Base-by-base conservation (phyloP, 345 rosid species). In the Euphorbia lathyris region DNA sequence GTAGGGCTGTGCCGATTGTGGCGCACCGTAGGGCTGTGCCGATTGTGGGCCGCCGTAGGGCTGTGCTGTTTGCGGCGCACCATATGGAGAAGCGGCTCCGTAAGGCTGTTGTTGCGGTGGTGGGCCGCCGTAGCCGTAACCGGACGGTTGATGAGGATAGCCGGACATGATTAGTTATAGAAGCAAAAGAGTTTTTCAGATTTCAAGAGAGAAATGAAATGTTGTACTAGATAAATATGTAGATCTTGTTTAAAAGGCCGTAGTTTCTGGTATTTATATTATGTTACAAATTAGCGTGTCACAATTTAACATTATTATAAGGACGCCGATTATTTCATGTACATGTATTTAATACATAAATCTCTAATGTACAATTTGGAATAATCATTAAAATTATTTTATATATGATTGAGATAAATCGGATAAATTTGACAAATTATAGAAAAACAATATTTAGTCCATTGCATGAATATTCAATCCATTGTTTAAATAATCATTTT, bases 51-150 rank as follows among this genome's bases (percentile, higher is more conserved):
- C 70, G 6, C 85, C 85, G 67, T 85, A 83, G 9, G 53, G 55
- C 5, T 52, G 57, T 7, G 22, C 45, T 10, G 3, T 7, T 10
- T 40, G 6, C 79, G 51, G 51, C 51, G 51, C 82, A 1, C 87
- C 85, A 66, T 78, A 74, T 3, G 81, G 81, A 13, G 72, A 79
- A 11, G 76, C n/a, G 11, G 45, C 45, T 40, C 45, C 45, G 7
- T 40, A 40, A 40, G 45, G 17, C 9, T 52, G 66, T 47, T 74
- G 82, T 29, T 82, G 10, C 22, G 84, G 68, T 30, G 84, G 80
- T 57, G 84, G 22, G 57, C 77, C 43, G 62, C 89, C 90, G 83
- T 92, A 91, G 52, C 88, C 87, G 70, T 83, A 86, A 70, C 88
- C 83, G 32, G 90, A 70, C 7, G 83, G 83, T 57, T 45, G 78